Percentiles rank a stretch among this genome's conserved stretches.
These are phyloP conservation scores for Talaromyces wortmannii DNA, from an alignment of 495 filamentous ascomycete genomes.

Conservation along the genomic window DNA sequence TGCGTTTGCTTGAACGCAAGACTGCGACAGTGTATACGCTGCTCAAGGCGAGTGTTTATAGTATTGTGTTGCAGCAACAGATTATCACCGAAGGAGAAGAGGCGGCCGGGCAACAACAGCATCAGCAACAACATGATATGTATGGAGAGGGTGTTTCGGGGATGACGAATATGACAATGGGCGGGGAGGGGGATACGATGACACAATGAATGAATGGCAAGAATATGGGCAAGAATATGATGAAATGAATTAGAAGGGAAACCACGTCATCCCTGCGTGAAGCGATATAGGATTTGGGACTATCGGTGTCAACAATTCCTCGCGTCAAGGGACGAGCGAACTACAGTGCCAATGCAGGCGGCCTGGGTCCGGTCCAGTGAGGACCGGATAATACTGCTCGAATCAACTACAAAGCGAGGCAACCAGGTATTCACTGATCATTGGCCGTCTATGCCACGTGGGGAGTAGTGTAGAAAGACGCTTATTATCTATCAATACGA, in stretches of 20 bases:
- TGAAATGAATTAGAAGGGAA: not conserved
- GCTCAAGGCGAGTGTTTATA: constrained; percentile 96
- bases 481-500: not conserved
- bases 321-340: no score
- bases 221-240: not conserved
- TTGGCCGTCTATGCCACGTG: not conserved
- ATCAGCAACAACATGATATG: constrained; percentile 6
- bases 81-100: constrained; percentile 56
- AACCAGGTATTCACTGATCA: not conserved
- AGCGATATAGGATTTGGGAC: no score
- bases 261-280: no score
- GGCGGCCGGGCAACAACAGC: constrained; percentile 11
- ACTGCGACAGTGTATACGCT: constrained; percentile 89
- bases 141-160: not conserved
- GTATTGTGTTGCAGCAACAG: constrained; percentile 96
- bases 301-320: no score
- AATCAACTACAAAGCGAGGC: not conserved
- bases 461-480: not conserved
- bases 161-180: constrained; percentile 17
- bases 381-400: no score
- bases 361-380: no score
- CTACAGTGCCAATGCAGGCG: no score
- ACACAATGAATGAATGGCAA: constrained; percentile 24
- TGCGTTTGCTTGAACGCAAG: constrained; percentile 86
- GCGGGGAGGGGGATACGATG: constrained; percentile 22